phyloP scores from a whole-genome alignment of 257 asterid genomes.

The Catharanthus roseus region DNA sequence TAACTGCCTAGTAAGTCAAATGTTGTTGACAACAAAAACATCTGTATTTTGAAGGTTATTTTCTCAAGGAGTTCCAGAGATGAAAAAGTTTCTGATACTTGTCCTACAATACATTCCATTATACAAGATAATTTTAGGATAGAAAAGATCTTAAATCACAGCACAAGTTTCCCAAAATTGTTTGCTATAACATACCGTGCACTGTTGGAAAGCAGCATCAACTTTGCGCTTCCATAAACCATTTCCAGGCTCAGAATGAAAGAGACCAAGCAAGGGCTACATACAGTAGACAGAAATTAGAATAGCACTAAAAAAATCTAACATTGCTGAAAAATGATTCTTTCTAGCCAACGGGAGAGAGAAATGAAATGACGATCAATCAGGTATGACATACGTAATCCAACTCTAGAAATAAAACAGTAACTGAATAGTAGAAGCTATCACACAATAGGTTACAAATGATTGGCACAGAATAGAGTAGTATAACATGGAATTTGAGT shows the following conservation, averaged over 20 bases:
- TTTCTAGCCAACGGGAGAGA: no score
- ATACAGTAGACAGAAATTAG: slow-evolving; percentile 27
- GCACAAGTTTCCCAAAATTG: background rate
- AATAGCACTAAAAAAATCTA: slow-evolving; percentile 7
- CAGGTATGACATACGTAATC: background rate
- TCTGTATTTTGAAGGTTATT: no score
- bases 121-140: background rate
- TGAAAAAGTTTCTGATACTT: background rate
- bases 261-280: slow-evolving; percentile 87
- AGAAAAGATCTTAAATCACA: background rate
- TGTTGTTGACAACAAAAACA: no score
- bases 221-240: slow-evolving; percentile 83
- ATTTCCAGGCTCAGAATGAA: slow-evolving; percentile 72
- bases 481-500: background rate
- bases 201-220: slow-evolving; percentile 61
- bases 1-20: no score
- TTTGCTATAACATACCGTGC: slow-evolving; percentile 44
- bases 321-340: slow-evolving; percentile 1
- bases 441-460: background rate
- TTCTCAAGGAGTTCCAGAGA: background rate
- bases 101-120: background rate
- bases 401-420: background rate
- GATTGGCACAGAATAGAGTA: background rate
- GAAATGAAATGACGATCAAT: background rate
- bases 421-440: background rate